Percentiles rank a stretch among this genome's conserved stretches.
These are phyloP conservation scores for Euphorbia peplus DNA, from an alignment of 345 rosid genomes.

Conservation along the genomic window DNA sequence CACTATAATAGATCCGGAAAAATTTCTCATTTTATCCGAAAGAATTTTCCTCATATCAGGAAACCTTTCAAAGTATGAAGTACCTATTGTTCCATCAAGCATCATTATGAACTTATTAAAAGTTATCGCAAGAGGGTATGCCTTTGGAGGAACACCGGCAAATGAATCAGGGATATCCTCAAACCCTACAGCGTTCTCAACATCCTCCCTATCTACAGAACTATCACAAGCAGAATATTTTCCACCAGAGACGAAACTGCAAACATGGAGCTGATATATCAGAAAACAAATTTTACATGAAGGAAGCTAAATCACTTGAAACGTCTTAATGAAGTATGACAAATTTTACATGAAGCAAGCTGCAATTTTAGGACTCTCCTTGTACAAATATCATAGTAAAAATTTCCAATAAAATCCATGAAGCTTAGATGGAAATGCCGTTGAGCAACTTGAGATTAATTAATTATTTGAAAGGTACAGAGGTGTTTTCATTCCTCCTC, in stretches of 20 bases:
- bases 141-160: conserved; percentile 24
- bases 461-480: conserved; percentile 83
- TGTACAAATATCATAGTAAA: no score
- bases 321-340: no score
- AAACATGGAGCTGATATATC: not conserved
- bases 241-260: conserved; percentile 37
- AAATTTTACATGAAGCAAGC: no score
- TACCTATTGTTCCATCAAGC: conserved; percentile 54
- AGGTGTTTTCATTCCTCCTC: conserved; percentile 90
- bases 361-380: no score
- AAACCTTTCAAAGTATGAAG: conserved; percentile 47
- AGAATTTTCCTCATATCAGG: conserved; percentile 27
- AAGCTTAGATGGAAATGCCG: no score
- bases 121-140: conserved; percentile 51
- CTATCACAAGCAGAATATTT: conserved; percentile 18
- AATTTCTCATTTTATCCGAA: conserved; percentile 12
- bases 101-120: conserved; percentile 51
- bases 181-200: conserved; percentile 34
- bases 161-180: conserved; percentile 45
- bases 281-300: no score
- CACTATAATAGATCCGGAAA: conserved; percentile 22
- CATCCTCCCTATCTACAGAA: conserved; percentile 25
- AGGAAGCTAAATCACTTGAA: no score
- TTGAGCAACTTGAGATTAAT: no score
- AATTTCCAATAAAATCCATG: no score